phyloP scores from a whole-genome alignment of 495 filamentous ascomycete species.

The Melanomma pulvis-pyrius region DNA sequence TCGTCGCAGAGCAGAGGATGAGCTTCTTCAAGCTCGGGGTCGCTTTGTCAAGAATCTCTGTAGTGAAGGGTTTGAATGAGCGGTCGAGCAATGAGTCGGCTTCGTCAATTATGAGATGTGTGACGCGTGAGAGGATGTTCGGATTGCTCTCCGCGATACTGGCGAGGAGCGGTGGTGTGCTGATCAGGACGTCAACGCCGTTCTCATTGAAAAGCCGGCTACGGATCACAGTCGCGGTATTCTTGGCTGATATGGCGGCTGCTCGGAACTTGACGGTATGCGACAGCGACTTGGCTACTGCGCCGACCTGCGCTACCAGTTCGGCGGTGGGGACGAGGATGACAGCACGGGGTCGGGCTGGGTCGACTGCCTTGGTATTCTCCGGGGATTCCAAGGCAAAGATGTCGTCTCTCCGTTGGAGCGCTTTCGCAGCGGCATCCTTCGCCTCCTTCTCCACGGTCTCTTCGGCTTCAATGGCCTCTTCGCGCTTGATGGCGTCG shows the following conservation, averaged over 20 bases:
- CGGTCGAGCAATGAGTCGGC: constrained; percentile 94
- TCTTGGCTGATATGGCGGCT: constrained; percentile 73
- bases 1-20: constrained; percentile 96
- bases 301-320: constrained; percentile 83
- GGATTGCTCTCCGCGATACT: constrained; percentile 85
- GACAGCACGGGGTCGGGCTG: constrained; percentile 78
- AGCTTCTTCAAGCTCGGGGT: constrained; percentile 80
- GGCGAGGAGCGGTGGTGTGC: constrained; percentile 84
- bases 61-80: constrained; percentile 82
- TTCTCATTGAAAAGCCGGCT: constrained; percentile 76
- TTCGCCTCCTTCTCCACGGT: constrained; percentile 49
- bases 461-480: constrained; percentile 60
- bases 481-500: constrained; percentile 79
- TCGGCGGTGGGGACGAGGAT: constrained; percentile 94
- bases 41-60: constrained; percentile 73
- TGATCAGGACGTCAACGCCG: constrained; percentile 83
- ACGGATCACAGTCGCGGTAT: constrained; percentile 78
- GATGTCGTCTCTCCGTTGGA: constrained; percentile 51
- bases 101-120: constrained; percentile 87
- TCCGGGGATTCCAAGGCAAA: constrained; percentile 60
- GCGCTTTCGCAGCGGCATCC: constrained; percentile 53
- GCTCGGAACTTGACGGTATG: constrained; percentile 84
- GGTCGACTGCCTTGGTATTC: constrained; percentile 65
- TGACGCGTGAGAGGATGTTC: constrained; percentile 83
- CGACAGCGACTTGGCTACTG: constrained; percentile 74